Evolutionary conservation across 192 early-diverging fungal species (phyloP), one percentile per base, ranked within the genome.

Genomic region (Umbelopsis sp.): DNA sequence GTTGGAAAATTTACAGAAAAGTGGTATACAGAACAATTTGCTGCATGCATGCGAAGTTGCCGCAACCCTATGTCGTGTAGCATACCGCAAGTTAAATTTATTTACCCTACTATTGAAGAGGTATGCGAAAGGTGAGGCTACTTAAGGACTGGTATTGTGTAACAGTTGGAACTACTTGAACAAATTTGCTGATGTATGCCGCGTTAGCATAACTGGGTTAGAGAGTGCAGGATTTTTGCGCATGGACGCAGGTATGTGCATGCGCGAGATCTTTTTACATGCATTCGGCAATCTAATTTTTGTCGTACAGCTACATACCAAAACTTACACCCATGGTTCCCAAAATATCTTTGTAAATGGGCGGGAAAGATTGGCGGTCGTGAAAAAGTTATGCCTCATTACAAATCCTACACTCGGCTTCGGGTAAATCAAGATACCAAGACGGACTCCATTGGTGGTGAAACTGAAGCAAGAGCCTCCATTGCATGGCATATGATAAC

Each of bases 321-420:
- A 12, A 86, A 87, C 38, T 86, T 88, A 20, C 70, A 84, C 10
- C 43, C 36, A 16, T 92, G 85, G 41, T 78, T 92, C 74, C 54
- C 83, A 17, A 78, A 78, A 10, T 51, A 82, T 34, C 62, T 92
- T 34, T 69, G 79, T 32, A 75, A 71, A 16, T 92, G 91, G 91
- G 65, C 68, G 38, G 87, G 83, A 0, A 36, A 62, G 6, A 69
- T 71, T 17, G 74, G 84, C 17, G 88, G 85, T 3, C 74, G 91
- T 34, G 77, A 86, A 21, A 52, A 74, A 44, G 80, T 87, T 12
- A 89, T 91, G 86, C 91, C 91, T 31, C 91, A 92, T 76, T 87
- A 91, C 71, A 92, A 90, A 68, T 82, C 83, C 12, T 84, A 76
- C 38, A 77, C 83, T 7, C 51, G 83, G 36, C 52, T 86, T 24